These are phyloP conservation scores for Kluyveromyces dobzhanskii DNA, from an alignment of 805 yeast species.

Conservation along the genomic window DNA sequence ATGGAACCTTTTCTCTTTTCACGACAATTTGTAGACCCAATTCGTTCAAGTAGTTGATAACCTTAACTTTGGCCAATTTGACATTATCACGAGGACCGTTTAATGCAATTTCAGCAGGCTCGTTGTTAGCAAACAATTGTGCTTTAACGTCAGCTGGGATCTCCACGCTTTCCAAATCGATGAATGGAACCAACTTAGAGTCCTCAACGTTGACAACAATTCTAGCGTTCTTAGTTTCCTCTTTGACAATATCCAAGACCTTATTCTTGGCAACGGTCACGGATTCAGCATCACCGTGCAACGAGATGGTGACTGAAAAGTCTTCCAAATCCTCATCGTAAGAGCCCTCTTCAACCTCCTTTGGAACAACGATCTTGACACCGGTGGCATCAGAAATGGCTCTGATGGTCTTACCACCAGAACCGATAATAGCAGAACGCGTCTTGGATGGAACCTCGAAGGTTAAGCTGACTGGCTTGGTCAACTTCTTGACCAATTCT, in stretches of 20 bases:
- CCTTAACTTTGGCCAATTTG: slow-evolving; percentile 42
- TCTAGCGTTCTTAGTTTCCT: slow-evolving; percentile 55
- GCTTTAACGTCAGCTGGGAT: slow-evolving; percentile 24
- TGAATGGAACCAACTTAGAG: slow-evolving; percentile 27
- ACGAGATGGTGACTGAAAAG: slow-evolving; percentile 48
- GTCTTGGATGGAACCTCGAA: slow-evolving; percentile 69
- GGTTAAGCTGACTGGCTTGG: slow-evolving; percentile 57
- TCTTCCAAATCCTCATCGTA: slow-evolving; percentile 52
- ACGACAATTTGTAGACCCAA: slow-evolving; percentile 39
- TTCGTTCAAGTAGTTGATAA: slow-evolving; percentile 38
- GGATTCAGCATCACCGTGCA: slow-evolving; percentile 83
- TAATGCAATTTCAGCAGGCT: slow-evolving; percentile 38
- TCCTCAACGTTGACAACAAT: slow-evolving; percentile 40
- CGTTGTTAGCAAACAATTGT: slow-evolving; percentile 12
- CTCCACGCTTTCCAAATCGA: slow-evolving; percentile 21
- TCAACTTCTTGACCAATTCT: slow-evolving; percentile 64
- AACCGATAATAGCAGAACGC: slow-evolving; percentile 76
- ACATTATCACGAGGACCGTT: slow-evolving; percentile 69
- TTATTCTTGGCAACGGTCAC: slow-evolving; percentile 62
- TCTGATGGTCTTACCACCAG: slow-evolving; percentile 73
- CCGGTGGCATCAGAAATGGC: slow-evolving; percentile 69
- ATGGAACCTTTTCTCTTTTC: slow-evolving; percentile 58
- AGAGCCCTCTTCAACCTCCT: slow-evolving; percentile 28
- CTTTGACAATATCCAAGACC: slow-evolving; percentile 66
- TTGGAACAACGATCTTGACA: slow-evolving; percentile 55